These are phyloP conservation scores for Torulaspora pretoriensis DNA, from an alignment of 1,139 yeast genomes.

Conservation along the genomic window DNA sequence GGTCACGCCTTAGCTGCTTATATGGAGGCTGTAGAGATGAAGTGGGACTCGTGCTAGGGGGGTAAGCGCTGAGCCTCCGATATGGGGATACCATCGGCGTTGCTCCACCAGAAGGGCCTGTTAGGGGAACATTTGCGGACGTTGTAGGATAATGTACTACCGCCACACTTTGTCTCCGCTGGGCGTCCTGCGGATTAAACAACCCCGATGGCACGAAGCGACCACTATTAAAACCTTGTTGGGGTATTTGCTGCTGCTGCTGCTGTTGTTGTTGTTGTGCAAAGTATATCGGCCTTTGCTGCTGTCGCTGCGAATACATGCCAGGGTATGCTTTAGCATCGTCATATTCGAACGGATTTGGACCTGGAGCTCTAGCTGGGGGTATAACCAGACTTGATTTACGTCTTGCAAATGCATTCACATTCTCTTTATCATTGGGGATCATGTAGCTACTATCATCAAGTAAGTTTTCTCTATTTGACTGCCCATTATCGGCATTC, in stretches of 20 bases:
- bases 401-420: constrained; percentile 26
- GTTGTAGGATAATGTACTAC: constrained; percentile 20
- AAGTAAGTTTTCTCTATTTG: constrained; percentile 2
- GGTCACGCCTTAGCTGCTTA: constrained; percentile 25
- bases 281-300: constrained; percentile 18
- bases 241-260: constrained; percentile 16
- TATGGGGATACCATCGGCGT: constrained; percentile 20
- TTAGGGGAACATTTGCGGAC: constrained; percentile 14
- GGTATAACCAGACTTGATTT: constrained; percentile 38
- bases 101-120: constrained; percentile 13
- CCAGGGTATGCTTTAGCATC: constrained; percentile 27
- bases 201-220: constrained; percentile 15
- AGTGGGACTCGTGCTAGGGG: constrained; percentile 23
- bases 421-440: constrained; percentile 8
- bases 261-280: constrained; percentile 10
- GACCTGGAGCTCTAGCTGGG: constrained; percentile 47
- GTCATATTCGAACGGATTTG: constrained; percentile 40
- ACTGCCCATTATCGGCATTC: constrained; percentile 8
- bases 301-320: constrained; percentile 14
- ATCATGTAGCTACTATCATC: constrained; percentile 5
- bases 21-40: constrained; percentile 29
- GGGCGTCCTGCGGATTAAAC: constrained; percentile 30
- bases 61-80: constrained; percentile 34
- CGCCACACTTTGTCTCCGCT: constrained; percentile 41
- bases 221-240: constrained; percentile 8